A percentile compares a stretch with the other conserved stretches of the same genome.
phyloP scores from a whole-genome alignment of 805 yeast genomes.

The Pichia rugopelliculosa region DNA sequence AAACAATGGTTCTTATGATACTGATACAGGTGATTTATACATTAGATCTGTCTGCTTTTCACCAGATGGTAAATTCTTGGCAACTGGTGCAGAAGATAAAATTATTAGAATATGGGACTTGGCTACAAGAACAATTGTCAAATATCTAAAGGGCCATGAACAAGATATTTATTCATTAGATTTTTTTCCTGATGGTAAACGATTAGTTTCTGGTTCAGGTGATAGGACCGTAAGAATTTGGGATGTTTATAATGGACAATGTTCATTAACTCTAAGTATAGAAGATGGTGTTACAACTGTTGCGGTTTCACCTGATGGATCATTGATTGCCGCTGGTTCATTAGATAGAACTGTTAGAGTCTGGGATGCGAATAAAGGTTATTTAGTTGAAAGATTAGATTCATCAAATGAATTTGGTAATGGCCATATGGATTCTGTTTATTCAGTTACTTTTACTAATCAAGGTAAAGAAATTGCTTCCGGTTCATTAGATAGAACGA shows the following conservation, averaged over 20 bases:
- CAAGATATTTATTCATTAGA: slow-evolving; percentile 96
- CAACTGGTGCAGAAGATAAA: slow-evolving; percentile 90
- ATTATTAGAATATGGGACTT: slow-evolving; percentile 95
- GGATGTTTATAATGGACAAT: slow-evolving; percentile 87
- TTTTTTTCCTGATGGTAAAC: slow-evolving; percentile 89
- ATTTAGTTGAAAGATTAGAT: slow-evolving; percentile 85
- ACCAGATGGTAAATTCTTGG: slow-evolving; percentile 88
- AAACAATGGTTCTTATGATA: slow-evolving; percentile 40
- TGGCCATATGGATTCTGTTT: slow-evolving; percentile 94
- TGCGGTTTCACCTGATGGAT: slow-evolving; percentile 93
- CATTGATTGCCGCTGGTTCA: slow-evolving; percentile 91
- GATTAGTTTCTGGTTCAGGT: slow-evolving; percentile 92
- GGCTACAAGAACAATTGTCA: slow-evolving; percentile 73
- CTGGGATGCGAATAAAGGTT: slow-evolving; percentile 93
- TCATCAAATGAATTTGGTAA: slow-evolving; percentile 82
- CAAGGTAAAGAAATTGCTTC: slow-evolving; percentile 88
- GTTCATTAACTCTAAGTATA: slow-evolving; percentile 79
- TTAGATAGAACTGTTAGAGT: slow-evolving; percentile 92
- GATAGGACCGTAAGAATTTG: slow-evolving; percentile 94
- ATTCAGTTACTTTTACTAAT: slow-evolving; percentile 88
- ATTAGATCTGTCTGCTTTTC: slow-evolving; percentile 94
- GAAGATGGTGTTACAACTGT: slow-evolving; percentile 99
- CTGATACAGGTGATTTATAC: slow-evolving; percentile 75
- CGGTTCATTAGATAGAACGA: slow-evolving; percentile 93
- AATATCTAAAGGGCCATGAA: slow-evolving; percentile 87